Base-by-base conservation (phyloP, 2,329 filamentous ascomycete species). In the Monilinia fructigena region DNA sequence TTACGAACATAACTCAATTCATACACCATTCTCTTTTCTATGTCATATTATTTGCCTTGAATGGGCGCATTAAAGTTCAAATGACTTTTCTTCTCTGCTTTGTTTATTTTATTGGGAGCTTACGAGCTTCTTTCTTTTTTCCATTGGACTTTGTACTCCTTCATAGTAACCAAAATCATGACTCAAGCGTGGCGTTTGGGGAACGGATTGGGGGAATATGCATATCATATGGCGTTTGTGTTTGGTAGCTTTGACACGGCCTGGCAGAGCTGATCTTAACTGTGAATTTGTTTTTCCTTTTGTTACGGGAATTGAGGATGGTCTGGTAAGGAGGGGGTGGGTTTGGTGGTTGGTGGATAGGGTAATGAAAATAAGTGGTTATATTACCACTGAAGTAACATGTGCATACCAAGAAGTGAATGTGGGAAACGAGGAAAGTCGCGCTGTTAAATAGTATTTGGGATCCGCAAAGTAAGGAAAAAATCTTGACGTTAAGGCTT, bases 21-120 rank as follows among this genome's bases (percentile, higher is more conserved):
- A 23, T 26, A 56, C 28, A 31, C 47, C n/a, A 47, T n/a, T 55
- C n/a, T 35, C 61, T 55, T 56, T 63, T 47, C 61, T 55, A 63
- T 63, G 50, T 63, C 61, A 63, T 47, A 38, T 63, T 55, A 63
- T 63, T 63, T 63, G 61, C 61, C 50, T 63, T 14, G n/a, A 16
- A 14, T 3, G 26, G 61, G 61, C 50, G 55, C 38, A 63, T 20
- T 63, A 55, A n/a, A 60, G 20, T 47, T 63, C 38, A 42, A 18
- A 38, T 20, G n/a, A 55, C n/a, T 47, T 63, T 63, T 55, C 7
- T 56, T 55, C 28, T 48, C 31, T 45, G 11, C 50, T 31, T 63
- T 55, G 11, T 63, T 55, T 55, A 45, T 56, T 63, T 23, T 45
- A 35, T 31, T n/a, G 14, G 58, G 50, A 38, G 58, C 45, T 35